Base-by-base conservation (phyloP, 164 flowering plant genomes). In the Annona squamosa region DNA sequence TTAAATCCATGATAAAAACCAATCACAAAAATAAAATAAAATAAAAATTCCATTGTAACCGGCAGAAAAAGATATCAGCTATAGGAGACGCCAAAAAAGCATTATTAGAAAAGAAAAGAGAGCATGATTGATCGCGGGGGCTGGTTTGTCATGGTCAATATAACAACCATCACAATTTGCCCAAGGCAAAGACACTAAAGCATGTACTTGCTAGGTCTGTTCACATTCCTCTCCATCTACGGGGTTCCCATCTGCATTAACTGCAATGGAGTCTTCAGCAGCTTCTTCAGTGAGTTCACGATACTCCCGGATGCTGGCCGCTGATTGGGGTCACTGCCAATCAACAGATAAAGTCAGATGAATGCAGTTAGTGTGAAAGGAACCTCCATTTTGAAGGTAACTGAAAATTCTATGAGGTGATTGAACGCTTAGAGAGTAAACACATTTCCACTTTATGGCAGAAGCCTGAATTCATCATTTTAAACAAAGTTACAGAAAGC, bases 191-290 rank as follows among this genome's bases (percentile, higher is more conserved):
- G 44, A 41, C 13, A 44, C 37, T 26, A 41, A 68, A 19, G 70
- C 70, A 4, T 44, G 4, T 16, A 3, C 6, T 66, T 42, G n/a
- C 12, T 7, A 42, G 52, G 56, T n/a, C n/a, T 68, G n/a, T 46
- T 17, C 13, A 17, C 10, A 16, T 63, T 18, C 19, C 19, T 17
- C 41, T 3, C 18, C 70, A 17, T 69, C 52, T 70, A 82, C 63
- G 77, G 17, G 5, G 78, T 84, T 9, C 85, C 87, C 89, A 86
- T 84, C 70, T 85, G 89, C 45, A 87, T 78, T 65, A 75, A 67
- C 79, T 89, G 95, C 62, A 72, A 5, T 1, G 99, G 92, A 70
- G 94, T 86, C 81, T 89, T 94, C 63, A 94, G 80, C 76, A 94
- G 72, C 85, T 89, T 94, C 87, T 94, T 92, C 72, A 92, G 78